These are phyloP conservation scores for Septoria linicola DNA, from an alignment of 2,329 filamentous ascomycete species.

Conservation along the genomic window DNA sequence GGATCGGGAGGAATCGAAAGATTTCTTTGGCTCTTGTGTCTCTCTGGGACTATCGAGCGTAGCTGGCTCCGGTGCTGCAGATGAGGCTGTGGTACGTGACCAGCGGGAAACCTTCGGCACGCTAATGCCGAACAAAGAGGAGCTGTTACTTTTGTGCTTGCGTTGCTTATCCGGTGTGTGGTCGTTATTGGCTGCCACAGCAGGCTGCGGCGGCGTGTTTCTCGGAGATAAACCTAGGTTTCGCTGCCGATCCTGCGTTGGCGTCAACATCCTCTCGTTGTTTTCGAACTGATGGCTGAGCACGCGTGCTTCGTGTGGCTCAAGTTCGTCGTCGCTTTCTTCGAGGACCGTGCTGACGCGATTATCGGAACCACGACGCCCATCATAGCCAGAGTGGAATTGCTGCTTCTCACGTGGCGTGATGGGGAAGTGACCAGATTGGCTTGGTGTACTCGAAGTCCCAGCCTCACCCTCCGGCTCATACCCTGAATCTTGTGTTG, in stretches of 20 bases:
- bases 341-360: constrained; percentile 89
- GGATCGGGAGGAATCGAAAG: constrained; percentile 69
- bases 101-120: constrained; percentile 89
- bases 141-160: constrained; percentile 85
- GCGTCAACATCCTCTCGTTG: constrained; percentile 61
- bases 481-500: constrained; percentile 71
- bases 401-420: constrained; percentile 36
- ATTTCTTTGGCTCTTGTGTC: constrained; percentile 46
- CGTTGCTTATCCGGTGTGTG: constrained; percentile 73
- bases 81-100: constrained; percentile 94
- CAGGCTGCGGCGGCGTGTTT: constrained; percentile 52
- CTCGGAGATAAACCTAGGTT: constrained; percentile 37
- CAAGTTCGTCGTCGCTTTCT: constrained; percentile 82
- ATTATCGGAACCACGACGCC: constrained; percentile 63
- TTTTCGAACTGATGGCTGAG: constrained; percentile 58
- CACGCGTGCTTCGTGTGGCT: constrained; percentile 51
- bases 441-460: constrained; percentile 70
- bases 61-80: constrained; percentile 56
- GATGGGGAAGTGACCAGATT: constrained; percentile 67
- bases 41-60: constrained; percentile 34
- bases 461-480: constrained; percentile 79
- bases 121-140: constrained; percentile 62
- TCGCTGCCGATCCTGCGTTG: constrained; percentile 53
- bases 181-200: constrained; percentile 50
- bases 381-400: constrained; percentile 53